phyloP scores from a whole-genome alignment of 192 early-diverging fungal species.

The Coemansia sp. region DNA sequence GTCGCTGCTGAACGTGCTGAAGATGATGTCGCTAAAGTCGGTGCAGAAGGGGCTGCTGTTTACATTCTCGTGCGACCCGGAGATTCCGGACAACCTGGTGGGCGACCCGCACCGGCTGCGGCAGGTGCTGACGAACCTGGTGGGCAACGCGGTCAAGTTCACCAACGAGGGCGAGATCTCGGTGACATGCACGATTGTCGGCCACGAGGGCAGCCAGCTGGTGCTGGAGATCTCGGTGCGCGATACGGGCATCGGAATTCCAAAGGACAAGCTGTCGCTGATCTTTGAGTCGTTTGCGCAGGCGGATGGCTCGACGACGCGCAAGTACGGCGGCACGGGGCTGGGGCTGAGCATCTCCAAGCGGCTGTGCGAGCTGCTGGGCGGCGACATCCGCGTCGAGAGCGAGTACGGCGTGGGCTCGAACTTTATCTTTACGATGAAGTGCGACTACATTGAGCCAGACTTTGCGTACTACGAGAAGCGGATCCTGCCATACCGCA shows the following conservation, averaged over 20 bases:
- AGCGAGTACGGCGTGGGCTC: slow-evolving; percentile 69
- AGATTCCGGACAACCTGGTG: slow-evolving; percentile 65
- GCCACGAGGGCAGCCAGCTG: slow-evolving; percentile 39
- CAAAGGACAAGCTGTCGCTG: slow-evolving; percentile 66
- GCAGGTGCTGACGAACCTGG: slow-evolving; percentile 79
- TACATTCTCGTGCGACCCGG: slow-evolving; percentile 63
- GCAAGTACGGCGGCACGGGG: slow-evolving; percentile 84
- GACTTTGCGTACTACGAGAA: slow-evolving; percentile 38
- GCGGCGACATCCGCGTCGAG: slow-evolving; percentile 76
- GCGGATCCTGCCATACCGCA: slow-evolving; percentile 57
- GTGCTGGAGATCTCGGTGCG: slow-evolving; percentile 64
- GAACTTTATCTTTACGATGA: slow-evolving; percentile 71
- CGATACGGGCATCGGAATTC: slow-evolving; percentile 84
- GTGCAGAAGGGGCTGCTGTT: slow-evolving; percentile 70
- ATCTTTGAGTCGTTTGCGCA: slow-evolving; percentile 83
- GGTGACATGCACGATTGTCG: slow-evolving; percentile 52
- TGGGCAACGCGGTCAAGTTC: slow-evolving; percentile 84
- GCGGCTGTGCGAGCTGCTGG: slow-evolving; percentile 70
- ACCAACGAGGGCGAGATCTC: slow-evolving; percentile 69
- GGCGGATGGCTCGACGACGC: slow-evolving; percentile 75
- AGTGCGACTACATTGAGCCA: slow-evolving; percentile 45
- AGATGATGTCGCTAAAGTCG: slow-evolving; percentile 67
- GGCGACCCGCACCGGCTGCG: slow-evolving; percentile 71
- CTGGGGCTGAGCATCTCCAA: slow-evolving; percentile 80
- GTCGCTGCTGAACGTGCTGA: slow-evolving; percentile 63